A percentile compares a stretch with the other conserved stretches of the same genome.
phyloP scores from a whole-genome alignment of 192 early-diverging fungal species.

The Coemansia sp. region DNA sequence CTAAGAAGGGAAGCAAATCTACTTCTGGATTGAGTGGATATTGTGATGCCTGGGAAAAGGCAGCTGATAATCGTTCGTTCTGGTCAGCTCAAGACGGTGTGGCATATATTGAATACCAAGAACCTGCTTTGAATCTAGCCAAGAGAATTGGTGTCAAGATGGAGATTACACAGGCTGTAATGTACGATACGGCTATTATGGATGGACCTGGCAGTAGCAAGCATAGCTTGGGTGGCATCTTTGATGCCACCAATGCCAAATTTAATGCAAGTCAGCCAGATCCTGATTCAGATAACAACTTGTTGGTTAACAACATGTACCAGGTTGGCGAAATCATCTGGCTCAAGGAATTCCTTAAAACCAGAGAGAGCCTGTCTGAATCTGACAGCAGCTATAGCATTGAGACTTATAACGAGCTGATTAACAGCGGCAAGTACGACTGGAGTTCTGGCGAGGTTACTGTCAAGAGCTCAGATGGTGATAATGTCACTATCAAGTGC shows the following conservation, averaged over 20 bases:
- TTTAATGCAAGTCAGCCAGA: not conserved
- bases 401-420: not conserved
- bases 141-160: not conserved
- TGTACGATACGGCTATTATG: slow-evolving; percentile 1
- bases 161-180: not conserved
- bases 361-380: not conserved
- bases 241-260: not conserved
- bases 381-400: not conserved
- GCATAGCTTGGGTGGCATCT: not conserved
- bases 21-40: not conserved
- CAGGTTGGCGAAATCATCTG: not conserved
- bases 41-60: not conserved
- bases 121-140: not conserved
- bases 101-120: not conserved
- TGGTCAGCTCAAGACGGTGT: not conserved
- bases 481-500: not conserved
- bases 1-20: not conserved
- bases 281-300: not conserved
- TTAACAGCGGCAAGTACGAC: not conserved
- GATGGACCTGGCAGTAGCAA: not conserved
- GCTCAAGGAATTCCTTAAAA: not conserved
- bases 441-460: not conserved
- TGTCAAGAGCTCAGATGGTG: not conserved
- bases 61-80: not conserved
- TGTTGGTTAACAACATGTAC: not conserved